Base-by-base conservation (phyloP, 2,329 filamentous ascomycete species). In the Botryotinia convoluta region DNA sequence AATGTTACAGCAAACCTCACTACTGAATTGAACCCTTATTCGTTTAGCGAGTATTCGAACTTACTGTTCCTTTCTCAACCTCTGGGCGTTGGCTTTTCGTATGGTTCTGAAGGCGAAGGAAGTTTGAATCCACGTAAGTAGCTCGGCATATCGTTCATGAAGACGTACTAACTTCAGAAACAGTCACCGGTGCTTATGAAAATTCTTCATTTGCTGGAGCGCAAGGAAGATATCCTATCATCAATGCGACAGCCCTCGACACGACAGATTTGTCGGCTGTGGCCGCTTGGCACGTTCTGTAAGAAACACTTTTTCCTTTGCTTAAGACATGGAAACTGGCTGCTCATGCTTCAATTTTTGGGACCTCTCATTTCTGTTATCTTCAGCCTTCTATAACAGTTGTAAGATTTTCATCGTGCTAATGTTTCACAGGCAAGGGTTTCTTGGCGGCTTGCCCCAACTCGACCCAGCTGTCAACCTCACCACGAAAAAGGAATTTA, bases 61-160 rank as follows among this genome's bases (percentile, higher is more conserved):
- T 81, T 89, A 79, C 77, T 85, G 22, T 85, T 82, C 72, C 77
- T 85, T 22, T 85, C 86, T 73, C 85, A 93, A 85, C 90, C 90
- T 18, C 88, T 90, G 73, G 89, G 92, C 80, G 87, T 92, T 63
- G 88, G 88, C 29, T 89, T 91, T 77, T 91, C 89, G 1, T 90
- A 88, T 79, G 91, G 92, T 10, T 63, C 42, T 22, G 76, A 79
- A 71, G 74, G 69, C 32, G 67, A 69, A 18, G 77, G 78, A 63
- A 78, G 71, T 61, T 83, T 75, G 62, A 77, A 78, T 39, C 62
- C 68, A 64, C 44, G 72, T 74, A 73, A 57, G 42, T 72, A n/a
- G 32, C 18, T 39, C 29, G 22, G 10, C 54, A 20, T 18, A 5
- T 26, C n/a, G 37, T 14, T 14, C 12, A 8, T 37, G 32, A 64